phyloP scores from a whole-genome alignment of 352 stramenopile species.

The Pelagophyceae sp. region DNA sequence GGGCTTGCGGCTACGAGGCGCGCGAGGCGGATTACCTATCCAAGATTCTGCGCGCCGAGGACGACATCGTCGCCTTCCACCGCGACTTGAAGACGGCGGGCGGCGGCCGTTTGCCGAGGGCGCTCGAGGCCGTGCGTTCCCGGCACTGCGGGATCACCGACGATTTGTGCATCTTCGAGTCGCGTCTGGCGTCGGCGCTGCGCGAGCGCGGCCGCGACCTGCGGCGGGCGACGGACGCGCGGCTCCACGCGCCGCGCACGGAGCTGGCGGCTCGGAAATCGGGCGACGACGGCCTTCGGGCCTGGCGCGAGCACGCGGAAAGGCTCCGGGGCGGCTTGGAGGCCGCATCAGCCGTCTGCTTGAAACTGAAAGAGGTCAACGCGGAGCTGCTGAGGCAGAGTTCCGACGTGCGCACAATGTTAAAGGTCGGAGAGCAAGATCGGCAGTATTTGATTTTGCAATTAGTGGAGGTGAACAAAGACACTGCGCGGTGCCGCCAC shows the following conservation, averaged over 20 bases:
- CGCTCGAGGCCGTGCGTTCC: background rate
- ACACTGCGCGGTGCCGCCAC: background rate
- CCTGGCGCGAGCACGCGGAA: background rate
- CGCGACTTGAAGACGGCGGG: background rate
- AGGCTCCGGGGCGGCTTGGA: background rate
- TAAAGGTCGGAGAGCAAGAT: background rate
- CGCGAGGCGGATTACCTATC: background rate
- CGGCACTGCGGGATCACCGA: background rate
- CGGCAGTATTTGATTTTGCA: background rate
- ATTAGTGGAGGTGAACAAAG: background rate
- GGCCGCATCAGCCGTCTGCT: background rate
- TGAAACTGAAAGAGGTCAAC: background rate
- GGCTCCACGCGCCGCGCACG: background rate
- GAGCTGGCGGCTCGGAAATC: background rate
- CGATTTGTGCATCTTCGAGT: background rate
- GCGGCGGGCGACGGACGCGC: background rate
- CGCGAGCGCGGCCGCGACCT: background rate
- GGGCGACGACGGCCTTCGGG: background rate
- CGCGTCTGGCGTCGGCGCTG: background rate
- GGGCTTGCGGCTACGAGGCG: background rate
- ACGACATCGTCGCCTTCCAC: background rate
- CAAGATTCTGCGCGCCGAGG: background rate
- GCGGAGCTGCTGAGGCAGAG: background rate
- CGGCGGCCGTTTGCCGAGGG: background rate
- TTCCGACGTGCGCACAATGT: background rate